Evolutionary conservation across 2,329 filamentous ascomycete species (phyloP).

Genomic region (Verticillium isaacii): DNA sequence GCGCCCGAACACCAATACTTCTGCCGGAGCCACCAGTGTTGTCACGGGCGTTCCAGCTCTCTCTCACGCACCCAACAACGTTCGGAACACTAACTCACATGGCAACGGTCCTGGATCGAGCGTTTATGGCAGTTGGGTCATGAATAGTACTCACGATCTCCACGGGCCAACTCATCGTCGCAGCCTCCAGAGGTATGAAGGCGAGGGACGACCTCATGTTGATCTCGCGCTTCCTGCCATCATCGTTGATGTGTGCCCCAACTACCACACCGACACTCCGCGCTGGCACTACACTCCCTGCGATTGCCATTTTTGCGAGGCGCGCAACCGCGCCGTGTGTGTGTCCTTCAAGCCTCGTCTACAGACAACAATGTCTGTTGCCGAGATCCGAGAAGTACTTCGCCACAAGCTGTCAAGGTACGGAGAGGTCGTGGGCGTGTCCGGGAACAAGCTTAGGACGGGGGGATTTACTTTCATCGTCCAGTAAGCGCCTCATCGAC

Average conservation of each 20-base stretch:
- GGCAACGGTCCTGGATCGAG: background rate
- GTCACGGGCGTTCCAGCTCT: background rate
- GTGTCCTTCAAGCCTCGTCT: background rate
- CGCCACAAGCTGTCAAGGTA: background rate
- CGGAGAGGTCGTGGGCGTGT: background rate
- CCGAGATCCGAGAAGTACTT: background rate
- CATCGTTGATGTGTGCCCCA: background rate
- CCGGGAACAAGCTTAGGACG: background rate
- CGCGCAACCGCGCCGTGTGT: background rate
- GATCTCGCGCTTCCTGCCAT: background rate
- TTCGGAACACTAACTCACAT: background rate
- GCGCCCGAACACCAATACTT: no score
- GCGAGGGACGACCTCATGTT: background rate
- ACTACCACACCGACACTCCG: background rate
- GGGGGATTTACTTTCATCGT: background rate
- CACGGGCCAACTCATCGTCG: conserved; percentile 1
- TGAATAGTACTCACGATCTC: background rate
- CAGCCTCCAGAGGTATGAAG: background rate
- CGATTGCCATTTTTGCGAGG: background rate
- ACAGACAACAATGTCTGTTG: background rate
- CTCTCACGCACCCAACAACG: background rate
- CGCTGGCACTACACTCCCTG: background rate
- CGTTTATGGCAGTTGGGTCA: background rate
- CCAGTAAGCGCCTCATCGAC: background rate
- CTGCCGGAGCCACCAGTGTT: no score